These are phyloP conservation scores for Echria macrotheca DNA, from an alignment of 495 filamentous ascomycete genomes.

Conservation along the genomic window DNA sequence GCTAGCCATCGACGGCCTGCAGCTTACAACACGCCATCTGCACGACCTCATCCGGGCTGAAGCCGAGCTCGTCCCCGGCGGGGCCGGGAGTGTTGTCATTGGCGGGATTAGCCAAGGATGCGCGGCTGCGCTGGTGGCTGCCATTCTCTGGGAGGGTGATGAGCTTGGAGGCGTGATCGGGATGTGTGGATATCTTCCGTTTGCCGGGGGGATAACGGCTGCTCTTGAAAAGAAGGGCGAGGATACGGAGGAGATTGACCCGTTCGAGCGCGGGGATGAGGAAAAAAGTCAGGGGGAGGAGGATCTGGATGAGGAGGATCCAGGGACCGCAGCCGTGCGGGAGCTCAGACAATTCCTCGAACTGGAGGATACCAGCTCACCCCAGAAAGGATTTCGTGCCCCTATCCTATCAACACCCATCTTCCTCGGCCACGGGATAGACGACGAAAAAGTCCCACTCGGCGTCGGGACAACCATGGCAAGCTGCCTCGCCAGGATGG, in stretches of 20 bases:
- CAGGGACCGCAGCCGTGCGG: constrained; percentile 15
- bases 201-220: constrained; percentile 30
- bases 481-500: constrained; percentile 27
- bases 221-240: constrained; percentile 15
- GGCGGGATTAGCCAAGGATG: constrained; percentile 55
- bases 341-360: constrained; percentile 20
- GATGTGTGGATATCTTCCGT: constrained; percentile 54
- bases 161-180: constrained; percentile 36
- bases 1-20: constrained; percentile 39
- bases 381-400: constrained; percentile 4
- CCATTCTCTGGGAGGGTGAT: constrained; percentile 36
- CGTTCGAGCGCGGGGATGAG: constrained; percentile 13
- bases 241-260: not conserved
- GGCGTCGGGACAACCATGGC: constrained; percentile 33
- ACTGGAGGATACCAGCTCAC: constrained; percentile 4
- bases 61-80: constrained; percentile 22
- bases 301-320: constrained; percentile 15
- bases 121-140: constrained; percentile 36
- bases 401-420: constrained; percentile 27
- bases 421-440: constrained; percentile 48
- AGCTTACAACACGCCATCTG: constrained; percentile 36
- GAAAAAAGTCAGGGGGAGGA: constrained; percentile 14
- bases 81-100: constrained; percentile 40
- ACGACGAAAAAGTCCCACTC: constrained; percentile 42
- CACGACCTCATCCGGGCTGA: constrained; percentile 38